Evolutionary conservation across 352 stramenopile genomes (phyloP).

Genomic region (Phytopythium cucurbitacearum): DNA sequence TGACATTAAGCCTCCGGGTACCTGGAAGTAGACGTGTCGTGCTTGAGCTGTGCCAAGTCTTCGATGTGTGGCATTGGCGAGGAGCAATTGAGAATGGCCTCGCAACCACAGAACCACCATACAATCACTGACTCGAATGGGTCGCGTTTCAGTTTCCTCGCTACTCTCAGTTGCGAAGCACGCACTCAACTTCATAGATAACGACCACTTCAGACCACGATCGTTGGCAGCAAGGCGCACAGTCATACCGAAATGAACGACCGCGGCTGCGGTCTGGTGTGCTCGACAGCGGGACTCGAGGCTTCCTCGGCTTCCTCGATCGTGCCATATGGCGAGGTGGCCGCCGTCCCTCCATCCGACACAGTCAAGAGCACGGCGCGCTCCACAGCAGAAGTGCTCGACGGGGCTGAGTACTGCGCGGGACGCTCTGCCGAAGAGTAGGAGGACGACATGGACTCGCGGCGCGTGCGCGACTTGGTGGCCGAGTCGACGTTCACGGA

Average conservation of each 20-base stretch:
- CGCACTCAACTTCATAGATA: conserved; percentile 2
- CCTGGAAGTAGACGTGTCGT: too few species aligned
- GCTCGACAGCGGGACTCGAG: conserved; percentile 18
- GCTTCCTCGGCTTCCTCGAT: conserved; percentile 36
- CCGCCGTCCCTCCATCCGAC: conserved; percentile 26
- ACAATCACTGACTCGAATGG: too few species aligned
- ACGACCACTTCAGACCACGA: too few species aligned
- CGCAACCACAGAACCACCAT: too few species aligned
- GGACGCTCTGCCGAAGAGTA: conserved; percentile 40
- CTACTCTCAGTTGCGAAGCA: too few species aligned
- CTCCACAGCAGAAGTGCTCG: conserved; percentile 29
- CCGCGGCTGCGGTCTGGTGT: conserved; percentile 3
- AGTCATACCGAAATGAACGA: conserved; percentile 6
- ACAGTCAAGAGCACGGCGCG: conserved; percentile 31
- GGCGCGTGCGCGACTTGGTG: conserved; percentile 19
- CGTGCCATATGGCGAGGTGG: conserved; percentile 28
- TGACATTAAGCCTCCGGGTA: conserved; percentile 2
- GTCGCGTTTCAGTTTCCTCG: too few species aligned
- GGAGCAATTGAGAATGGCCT: too few species aligned
- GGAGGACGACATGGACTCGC: conserved; percentile 35
- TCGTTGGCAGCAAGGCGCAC: too few species aligned
- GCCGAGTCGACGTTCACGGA: conserved; percentile 27
- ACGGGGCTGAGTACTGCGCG: conserved; percentile 24
- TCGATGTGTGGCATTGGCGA: too few species aligned
- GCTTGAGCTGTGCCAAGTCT: too few species aligned